Evolutionary conservation across 2,329 filamentous ascomycete genomes (phyloP), one percentile per base, ranked within the genome.

Genomic region (Pyricularia sp.): DNA sequence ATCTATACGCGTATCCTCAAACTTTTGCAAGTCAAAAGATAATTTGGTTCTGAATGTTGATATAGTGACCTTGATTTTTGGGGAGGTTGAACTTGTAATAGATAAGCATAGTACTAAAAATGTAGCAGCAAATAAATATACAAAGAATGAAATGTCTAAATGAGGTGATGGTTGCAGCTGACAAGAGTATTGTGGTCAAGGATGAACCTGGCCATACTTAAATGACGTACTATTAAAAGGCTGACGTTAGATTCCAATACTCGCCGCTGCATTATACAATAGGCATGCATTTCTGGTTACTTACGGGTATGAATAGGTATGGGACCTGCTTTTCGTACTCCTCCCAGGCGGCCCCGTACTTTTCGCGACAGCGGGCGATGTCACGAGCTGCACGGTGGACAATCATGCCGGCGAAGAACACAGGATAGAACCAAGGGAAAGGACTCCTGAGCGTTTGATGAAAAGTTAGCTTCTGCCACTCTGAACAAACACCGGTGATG

Each of bases 361-460:
- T 94, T 75, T 82, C 83, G 71, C 88, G 87, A 79, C 93, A 97
- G 72, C 89, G 85, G 75, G 90, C 83, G 71, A 94, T 92, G 77
- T 97, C 93, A 72, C 93, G 85, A 68, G 81, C 80, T 12, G 92
- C 91, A 70, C 92, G 90, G 79, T 96, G 93, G 3, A 88, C 83
- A 75, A 96, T 95, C 92, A 95, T 95, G 72, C 81, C 81, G 50
- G 83, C 82, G 78, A 97, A 97, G 83, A 97, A 97, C 64, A 92
- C 78, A 0, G 92, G 91, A 76, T 96, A 95, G 79, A 97, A 96
- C 92, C 92, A 97, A 0, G 93, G 93, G 79, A 96, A 94, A 0
- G 92, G 92, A 74, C 90, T 92, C 73, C 71, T 72, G 23, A 26
- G 26, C 2, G 31, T 2, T 6, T 25, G 0, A 10, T 64, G 30